phyloP scores from a whole-genome alignment of 208 protist genomes.

The Trichomonas tenax region DNA sequence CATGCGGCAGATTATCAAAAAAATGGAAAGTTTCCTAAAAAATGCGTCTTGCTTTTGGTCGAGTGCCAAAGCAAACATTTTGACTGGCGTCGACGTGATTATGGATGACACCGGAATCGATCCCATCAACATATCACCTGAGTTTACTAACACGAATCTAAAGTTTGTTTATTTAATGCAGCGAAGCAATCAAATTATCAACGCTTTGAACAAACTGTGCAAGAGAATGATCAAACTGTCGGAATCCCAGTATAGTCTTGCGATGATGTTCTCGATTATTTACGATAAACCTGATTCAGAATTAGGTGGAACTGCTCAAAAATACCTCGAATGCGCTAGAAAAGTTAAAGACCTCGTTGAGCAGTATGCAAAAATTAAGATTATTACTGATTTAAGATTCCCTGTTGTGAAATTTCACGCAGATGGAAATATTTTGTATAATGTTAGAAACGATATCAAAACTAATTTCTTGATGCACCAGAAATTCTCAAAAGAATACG shows the following conservation, averaged over 20 bases:
- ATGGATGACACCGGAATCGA: not conserved
- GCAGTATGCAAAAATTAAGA: not conserved
- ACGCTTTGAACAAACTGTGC: not conserved
- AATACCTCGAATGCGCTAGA: not conserved
- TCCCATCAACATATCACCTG: not conserved
- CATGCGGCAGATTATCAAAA: no score
- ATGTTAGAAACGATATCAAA: not conserved
- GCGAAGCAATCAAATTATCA: not conserved
- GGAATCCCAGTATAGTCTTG: not conserved
- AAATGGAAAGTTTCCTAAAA: not conserved
- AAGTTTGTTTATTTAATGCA: not conserved
- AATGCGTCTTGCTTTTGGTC: not conserved
- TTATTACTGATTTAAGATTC: not conserved
- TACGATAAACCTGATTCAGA: not conserved
- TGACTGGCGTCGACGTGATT: not conserved
- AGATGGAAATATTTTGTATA: not conserved
- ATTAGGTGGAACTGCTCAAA: not conserved
- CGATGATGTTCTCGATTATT: not conserved
- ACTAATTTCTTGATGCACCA: not conserved
- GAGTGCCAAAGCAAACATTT: not conserved
- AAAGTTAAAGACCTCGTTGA: not conserved
- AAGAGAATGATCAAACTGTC: not conserved
- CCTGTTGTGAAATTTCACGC: not conserved
- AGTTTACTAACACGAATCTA: not conserved
- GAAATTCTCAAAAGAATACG: not conserved